Conservation (phyloP, 2,329 filamentous ascomycete species). For the Trichoderma asperellum region DNA sequence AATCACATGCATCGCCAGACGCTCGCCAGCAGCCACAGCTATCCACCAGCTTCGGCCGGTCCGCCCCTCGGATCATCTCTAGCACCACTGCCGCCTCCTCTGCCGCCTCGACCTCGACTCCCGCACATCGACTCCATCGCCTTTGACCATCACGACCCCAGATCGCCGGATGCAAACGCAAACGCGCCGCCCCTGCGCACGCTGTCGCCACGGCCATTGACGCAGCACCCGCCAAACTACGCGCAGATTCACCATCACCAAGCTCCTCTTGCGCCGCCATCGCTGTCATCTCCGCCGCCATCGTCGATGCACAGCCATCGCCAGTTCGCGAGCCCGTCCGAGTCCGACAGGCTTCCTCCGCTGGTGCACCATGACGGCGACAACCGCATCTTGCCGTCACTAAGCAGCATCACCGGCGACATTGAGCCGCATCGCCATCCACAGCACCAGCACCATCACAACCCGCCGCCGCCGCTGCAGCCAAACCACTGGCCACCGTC, state of each 20-base stretch:
- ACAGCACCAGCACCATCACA: slow-evolving; percentile 9
- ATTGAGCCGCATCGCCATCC: slow-evolving; percentile 33
- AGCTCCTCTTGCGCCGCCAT: slow-evolving; percentile 1
- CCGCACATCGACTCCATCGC: slow-evolving; percentile 12
- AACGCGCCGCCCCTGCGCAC: not conserved
- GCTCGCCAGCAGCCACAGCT: slow-evolving; percentile 21
- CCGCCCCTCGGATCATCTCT: slow-evolving; percentile 19
- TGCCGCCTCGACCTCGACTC: slow-evolving; percentile 24
- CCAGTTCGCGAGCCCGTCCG: slow-evolving; percentile 25
- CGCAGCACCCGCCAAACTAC: slow-evolving; percentile 23
- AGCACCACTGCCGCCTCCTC: not conserved
- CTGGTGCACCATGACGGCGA: slow-evolving; percentile 38
- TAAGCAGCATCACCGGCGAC: slow-evolving; percentile 43
- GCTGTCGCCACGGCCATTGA: not conserved
- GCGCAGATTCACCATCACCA: slow-evolving; percentile 5
- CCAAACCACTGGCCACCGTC: slow-evolving; percentile 48
- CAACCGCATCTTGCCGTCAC: slow-evolving; percentile 42
- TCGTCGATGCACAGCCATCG: slow-evolving; percentile 23
- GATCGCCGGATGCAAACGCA: not conserved
- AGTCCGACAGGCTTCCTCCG: slow-evolving; percentile 30
- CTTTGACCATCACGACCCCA: not conserved
- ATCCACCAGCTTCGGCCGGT: slow-evolving; percentile 14
- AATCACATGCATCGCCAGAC: slow-evolving; percentile 36
- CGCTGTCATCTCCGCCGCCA: not conserved
- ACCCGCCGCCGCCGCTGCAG: slow-evolving; percentile 31